Percentiles rank a stretch among this genome's conserved stretches.
Evolutionary conservation across 73 alveolate genomes (phyloP).

Genomic region (Halteria grandinella): DNA sequence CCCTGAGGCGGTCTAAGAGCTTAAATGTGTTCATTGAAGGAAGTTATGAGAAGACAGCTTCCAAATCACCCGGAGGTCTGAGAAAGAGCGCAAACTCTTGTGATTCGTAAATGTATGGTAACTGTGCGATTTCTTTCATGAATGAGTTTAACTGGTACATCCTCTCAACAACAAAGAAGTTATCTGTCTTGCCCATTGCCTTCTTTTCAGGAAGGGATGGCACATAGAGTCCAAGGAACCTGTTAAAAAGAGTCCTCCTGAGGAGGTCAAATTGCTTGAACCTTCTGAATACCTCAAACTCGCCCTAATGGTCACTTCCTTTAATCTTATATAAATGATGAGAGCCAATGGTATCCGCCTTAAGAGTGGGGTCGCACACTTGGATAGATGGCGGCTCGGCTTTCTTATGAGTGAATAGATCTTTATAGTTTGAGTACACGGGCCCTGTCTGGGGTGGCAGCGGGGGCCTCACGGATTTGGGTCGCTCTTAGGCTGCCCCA

Average conservation of each 20-base stretch:
- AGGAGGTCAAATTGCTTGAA: constrained; percentile 61
- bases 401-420: constrained; percentile 15
- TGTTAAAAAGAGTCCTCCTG: constrained; percentile 36
- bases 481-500: too few species aligned
- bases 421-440: constrained; percentile 3
- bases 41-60: constrained; percentile 14
- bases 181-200: constrained; percentile 51
- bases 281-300: constrained; percentile 59
- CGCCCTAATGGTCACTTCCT: constrained; percentile 28
- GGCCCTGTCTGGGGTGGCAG: too few species aligned
- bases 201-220: constrained; percentile 80
- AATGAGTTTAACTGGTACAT: constrained; percentile 53
- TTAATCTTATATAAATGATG: constrained; percentile 37
- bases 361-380: constrained; percentile 38
- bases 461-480: too few species aligned
- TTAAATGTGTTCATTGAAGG: constrained; percentile 48
- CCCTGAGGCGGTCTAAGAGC: constrained; percentile 4
- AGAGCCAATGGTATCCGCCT: constrained; percentile 34
- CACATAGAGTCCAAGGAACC: constrained; percentile 76
- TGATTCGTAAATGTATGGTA: constrained; percentile 50
- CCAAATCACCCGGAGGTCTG: constrained; percentile 62
- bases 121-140: constrained; percentile 28
- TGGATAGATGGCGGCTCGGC: constrained; percentile 15
- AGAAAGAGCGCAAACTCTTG: constrained; percentile 52
- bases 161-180: constrained; percentile 61